Conservation (phyloP, 768 basidiomycete species). For the Xanthoconium purpureum region DNA sequence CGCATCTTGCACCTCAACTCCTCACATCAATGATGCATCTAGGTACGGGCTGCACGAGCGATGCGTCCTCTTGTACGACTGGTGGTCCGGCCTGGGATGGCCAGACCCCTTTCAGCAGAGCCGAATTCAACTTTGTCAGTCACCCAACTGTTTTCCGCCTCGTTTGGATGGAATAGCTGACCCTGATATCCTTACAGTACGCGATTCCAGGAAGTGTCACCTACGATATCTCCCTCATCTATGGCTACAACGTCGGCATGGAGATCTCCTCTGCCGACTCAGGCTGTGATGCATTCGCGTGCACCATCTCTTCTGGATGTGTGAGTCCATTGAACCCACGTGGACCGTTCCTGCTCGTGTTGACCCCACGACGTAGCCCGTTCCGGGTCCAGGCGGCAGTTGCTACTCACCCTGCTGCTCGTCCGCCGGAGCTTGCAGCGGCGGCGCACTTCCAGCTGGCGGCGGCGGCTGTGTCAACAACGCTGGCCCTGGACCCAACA, state of each 20-base stretch:
- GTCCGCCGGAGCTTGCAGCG: conserved; percentile 23
- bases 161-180: too few relatives aligned
- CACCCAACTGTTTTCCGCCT: neutral
- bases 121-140: conserved; percentile 33
- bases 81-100: conserved; percentile 32
- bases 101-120: conserved; percentile 30
- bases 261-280: conserved; percentile 28
- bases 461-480: conserved; percentile 29
- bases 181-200: conserved; percentile 3
- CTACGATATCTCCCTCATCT: conserved; percentile 35
- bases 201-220: conserved; percentile 28
- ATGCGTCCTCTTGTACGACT: conserved; percentile 24
- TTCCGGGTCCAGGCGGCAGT: conserved; percentile 22
- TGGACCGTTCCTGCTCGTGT: neutral
- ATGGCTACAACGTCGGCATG: conserved; percentile 35
- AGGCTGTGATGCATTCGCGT: conserved; percentile 27
- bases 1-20: conserved; percentile 5
- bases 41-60: conserved; percentile 29
- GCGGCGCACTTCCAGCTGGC: conserved; percentile 25
- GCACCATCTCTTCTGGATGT: conserved; percentile 31
- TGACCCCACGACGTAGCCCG: conserved; percentile 17
- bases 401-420: conserved; percentile 33
- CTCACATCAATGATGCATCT: neutral
- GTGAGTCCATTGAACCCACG: conserved; percentile 19
- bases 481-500: conserved; percentile 31